Conservation (phyloP, 1,284 basidiomycete genomes). For the Marasmius oreades region DNA sequence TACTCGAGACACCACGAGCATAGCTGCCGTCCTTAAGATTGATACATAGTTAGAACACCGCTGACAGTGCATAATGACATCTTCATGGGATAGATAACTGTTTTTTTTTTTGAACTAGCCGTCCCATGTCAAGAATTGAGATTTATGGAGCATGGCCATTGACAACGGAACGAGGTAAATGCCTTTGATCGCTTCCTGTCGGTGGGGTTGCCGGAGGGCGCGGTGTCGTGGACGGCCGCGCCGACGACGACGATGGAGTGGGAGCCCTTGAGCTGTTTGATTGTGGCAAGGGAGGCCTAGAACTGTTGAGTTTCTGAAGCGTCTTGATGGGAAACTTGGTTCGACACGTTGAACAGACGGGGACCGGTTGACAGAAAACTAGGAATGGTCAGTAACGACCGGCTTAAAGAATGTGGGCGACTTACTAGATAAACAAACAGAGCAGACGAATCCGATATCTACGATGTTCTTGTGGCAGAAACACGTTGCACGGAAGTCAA, state of each 20-base stretch:
- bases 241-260: slow-evolving; percentile 24
- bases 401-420: slow-evolving; percentile 18
- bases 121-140: no score
- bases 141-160: background rate
- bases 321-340: slow-evolving; percentile 94
- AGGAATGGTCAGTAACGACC: slow-evolving; percentile 12
- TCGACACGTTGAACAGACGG: slow-evolving; percentile 92
- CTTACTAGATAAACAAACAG: slow-evolving; percentile 91
- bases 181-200: background rate
- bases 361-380: slow-evolving; percentile 93
- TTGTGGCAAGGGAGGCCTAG: slow-evolving; percentile 29
- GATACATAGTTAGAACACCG: no score
- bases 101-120: no score
- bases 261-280: slow-evolving; percentile 9
- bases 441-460: slow-evolving; percentile 97
- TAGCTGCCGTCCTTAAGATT: background rate
- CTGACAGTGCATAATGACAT: no score
- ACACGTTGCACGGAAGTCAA: slow-evolving; percentile 97
- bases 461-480: slow-evolving; percentile 98
- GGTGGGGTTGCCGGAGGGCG: background rate
- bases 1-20: background rate
- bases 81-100: background rate
- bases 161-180: background rate
- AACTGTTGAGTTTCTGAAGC: slow-evolving; percentile 73
- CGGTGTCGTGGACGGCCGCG: slow-evolving; percentile 1